Conservation (phyloP, 2,329 filamentous ascomycete species). For the Aspergillus piperis region DNA sequence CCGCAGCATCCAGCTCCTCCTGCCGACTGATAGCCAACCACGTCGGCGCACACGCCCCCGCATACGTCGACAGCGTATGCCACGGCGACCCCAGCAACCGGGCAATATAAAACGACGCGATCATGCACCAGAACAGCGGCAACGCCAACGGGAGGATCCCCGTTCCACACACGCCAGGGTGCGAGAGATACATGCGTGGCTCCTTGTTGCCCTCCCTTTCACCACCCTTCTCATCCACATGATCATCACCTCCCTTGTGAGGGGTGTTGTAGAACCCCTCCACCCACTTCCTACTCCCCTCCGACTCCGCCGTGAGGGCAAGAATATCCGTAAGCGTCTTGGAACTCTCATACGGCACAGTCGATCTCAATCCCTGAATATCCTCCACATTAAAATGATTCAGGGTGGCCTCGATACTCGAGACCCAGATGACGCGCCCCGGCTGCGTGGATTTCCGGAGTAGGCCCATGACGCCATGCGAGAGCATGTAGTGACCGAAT, state of each 20-base stretch:
- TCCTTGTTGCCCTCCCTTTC: neutral
- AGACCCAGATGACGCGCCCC: constrained; percentile 82
- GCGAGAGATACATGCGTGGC: constrained; percentile 73
- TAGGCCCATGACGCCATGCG: constrained; percentile 75
- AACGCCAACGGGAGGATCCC: constrained; percentile 73
- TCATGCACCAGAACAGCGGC: constrained; percentile 70
- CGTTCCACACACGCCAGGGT: constrained; percentile 85
- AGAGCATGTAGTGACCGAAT: constrained; percentile 91
- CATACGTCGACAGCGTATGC: constrained; percentile 77
- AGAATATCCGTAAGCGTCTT: constrained; percentile 87
- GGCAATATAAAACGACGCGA: constrained; percentile 66
- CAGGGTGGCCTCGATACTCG: constrained; percentile 71
- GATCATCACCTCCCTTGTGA: too few species aligned
- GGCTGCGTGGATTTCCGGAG: constrained; percentile 53
- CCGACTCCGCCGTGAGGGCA: constrained; percentile 62
- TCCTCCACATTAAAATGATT: constrained; percentile 66
- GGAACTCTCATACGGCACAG: constrained; percentile 75
- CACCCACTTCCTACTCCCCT: constrained; percentile 48
- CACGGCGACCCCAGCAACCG: constrained; percentile 83
- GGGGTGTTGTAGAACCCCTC: constrained; percentile 55
- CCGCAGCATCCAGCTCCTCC: constrained; percentile 39
- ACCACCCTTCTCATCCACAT: neutral
- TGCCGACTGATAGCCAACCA: constrained; percentile 75
- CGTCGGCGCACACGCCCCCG: constrained; percentile 71
- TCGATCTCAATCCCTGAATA: constrained; percentile 68